phyloP scores from a whole-genome alignment of 169 alveolate species.

The Plasmodium coatneyi region DNA sequence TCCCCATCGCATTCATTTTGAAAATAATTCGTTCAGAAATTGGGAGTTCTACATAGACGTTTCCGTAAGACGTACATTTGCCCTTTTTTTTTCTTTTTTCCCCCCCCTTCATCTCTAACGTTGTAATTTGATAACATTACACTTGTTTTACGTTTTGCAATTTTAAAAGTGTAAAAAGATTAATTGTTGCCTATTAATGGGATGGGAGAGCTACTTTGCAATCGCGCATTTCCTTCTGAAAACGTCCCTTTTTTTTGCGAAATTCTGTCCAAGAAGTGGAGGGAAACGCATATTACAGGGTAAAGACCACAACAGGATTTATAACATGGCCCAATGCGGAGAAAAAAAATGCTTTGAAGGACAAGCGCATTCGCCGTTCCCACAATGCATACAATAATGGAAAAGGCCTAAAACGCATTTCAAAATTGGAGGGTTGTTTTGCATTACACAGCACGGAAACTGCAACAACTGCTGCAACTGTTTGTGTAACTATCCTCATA shows the following conservation, averaged over 20 bases:
- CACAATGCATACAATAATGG: not conserved
- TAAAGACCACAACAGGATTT: not conserved
- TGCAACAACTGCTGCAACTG: not conserved
- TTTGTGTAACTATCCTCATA: not conserved
- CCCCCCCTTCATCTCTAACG: not conserved
- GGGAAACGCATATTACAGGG: not conserved
- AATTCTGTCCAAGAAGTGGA: not conserved
- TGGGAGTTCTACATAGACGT: not conserved
- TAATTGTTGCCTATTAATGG: not conserved
- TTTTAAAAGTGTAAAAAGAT: conserved; percentile 1
- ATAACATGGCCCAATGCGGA: not conserved
- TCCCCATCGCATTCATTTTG: not conserved
- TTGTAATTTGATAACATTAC: conserved; percentile 12
- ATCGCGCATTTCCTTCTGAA: not conserved
- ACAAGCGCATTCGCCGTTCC: not conserved
- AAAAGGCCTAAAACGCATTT: not conserved
- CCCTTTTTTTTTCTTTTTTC: not conserved
- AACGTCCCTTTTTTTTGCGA: not conserved
- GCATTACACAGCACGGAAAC: not conserved
- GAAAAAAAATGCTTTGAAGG: not conserved
- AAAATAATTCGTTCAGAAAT: conserved; percentile 11
- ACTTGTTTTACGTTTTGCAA: conserved; percentile 1
- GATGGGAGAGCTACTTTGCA: not conserved
- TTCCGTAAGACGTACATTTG: not conserved
- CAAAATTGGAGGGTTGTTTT: not conserved